These are phyloP conservation scores for Auriscalpium orientale DNA, from an alignment of 768 basidiomycete genomes.

Conservation along the genomic window DNA sequence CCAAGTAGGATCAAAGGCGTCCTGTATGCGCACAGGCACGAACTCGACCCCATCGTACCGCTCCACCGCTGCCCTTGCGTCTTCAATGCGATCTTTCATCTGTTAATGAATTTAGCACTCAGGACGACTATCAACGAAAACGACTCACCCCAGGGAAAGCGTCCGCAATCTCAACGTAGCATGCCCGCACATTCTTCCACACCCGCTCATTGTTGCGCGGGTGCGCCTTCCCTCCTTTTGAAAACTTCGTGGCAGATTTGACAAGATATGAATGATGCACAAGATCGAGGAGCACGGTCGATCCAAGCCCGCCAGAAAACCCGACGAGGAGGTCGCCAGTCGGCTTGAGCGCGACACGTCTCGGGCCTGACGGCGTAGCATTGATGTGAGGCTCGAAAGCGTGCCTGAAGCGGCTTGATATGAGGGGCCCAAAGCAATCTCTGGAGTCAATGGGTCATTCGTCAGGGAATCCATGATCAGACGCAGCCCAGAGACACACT, in stretches of 20 bases:
- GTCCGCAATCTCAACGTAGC: slow-evolving; percentile 63
- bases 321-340: slow-evolving; percentile 61
- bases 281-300: slow-evolving; percentile 64
- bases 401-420: slow-evolving; percentile 57
- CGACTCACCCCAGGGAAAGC: slow-evolving; percentile 53
- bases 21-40: slow-evolving; percentile 57
- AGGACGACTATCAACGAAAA: not conserved
- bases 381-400: slow-evolving; percentile 61
- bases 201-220: slow-evolving; percentile 47
- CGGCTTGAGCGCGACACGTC: slow-evolving; percentile 56
- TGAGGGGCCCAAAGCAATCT: slow-evolving; percentile 59
- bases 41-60: slow-evolving; percentile 49
- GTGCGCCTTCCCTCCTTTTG: slow-evolving; percentile 55
- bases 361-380: slow-evolving; percentile 41
- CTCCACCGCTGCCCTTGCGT: slow-evolving; percentile 38
- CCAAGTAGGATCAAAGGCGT: slow-evolving; percentile 67
- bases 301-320: slow-evolving; percentile 75
- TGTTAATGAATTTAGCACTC: slow-evolving; percentile 19
- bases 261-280: slow-evolving; percentile 53
- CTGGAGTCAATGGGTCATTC: slow-evolving; percentile 23
- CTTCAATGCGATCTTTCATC: slow-evolving; percentile 49
- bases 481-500: slow-evolving; percentile 33
- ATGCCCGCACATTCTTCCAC: slow-evolving; percentile 56
- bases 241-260: slow-evolving; percentile 17
- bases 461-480: too few relatives aligned